phyloP scores from a whole-genome alignment of 345 rosid genomes.

The Eutrema yunnanense region DNA sequence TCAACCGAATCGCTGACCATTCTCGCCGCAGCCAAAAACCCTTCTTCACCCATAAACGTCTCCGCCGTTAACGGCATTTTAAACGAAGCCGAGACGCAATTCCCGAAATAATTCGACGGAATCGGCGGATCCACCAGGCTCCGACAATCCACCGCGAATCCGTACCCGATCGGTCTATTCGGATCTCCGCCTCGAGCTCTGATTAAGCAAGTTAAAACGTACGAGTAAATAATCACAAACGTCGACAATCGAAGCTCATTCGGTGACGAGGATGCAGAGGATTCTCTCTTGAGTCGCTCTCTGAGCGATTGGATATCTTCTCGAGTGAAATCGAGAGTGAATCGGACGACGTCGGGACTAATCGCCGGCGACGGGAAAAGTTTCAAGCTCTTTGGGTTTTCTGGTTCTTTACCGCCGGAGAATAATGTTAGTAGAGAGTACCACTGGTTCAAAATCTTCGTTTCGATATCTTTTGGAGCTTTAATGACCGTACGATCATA shows the following conservation, averaged over 20 bases:
- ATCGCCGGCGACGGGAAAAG: background rate
- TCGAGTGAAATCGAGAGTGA: background rate
- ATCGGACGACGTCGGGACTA: background rate
- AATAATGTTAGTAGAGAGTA: background rate
- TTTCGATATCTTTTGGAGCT: background rate
- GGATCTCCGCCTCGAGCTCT: conserved; percentile 22
- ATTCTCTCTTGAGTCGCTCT: conserved; percentile 3
- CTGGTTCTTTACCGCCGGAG: background rate
- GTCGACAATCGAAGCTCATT: conserved; percentile 14
- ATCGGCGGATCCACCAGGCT: conserved; percentile 29
- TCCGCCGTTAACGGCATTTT: background rate
- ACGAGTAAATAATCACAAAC: conserved; percentile 28
- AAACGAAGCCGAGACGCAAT: background rate
- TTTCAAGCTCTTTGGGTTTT: background rate
- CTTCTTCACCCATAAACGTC: background rate
- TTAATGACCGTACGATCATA: conserved; percentile 22
- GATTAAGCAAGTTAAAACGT: conserved; percentile 1
- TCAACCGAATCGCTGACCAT: background rate
- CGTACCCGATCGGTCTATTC: background rate
- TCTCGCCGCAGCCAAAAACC: background rate
- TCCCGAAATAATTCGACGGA: conserved; percentile 31
- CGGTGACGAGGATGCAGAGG: background rate
- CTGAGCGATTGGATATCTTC: conserved; percentile 4
- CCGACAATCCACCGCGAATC: conserved; percentile 30
- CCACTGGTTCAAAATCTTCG: conserved; percentile 1